A percentile compares a stretch with the other conserved stretches of the same genome.
Evolutionary conservation across 2,329 filamentous ascomycete species (phyloP).

Genomic region (Ascochyta pisi): DNA sequence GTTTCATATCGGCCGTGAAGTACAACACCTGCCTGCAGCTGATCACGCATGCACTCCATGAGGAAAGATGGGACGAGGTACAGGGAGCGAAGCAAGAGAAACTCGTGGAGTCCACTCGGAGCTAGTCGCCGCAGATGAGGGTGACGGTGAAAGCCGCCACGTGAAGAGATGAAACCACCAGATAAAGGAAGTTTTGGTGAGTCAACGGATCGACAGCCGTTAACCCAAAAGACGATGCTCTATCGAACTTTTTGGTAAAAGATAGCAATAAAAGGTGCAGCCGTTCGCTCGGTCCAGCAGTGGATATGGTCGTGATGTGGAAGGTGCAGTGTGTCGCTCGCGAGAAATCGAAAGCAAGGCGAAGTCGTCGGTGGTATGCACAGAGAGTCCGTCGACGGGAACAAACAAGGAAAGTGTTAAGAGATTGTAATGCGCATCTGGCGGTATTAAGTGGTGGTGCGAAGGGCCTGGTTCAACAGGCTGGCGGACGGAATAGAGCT

Average conservation of each 20-base stretch:
- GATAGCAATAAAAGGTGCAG: slow-evolving; percentile 45
- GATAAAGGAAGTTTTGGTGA: slow-evolving; percentile 40
- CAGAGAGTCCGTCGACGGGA: slow-evolving; percentile 48
- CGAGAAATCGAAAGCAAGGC: slow-evolving; percentile 34
- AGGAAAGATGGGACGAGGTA: slow-evolving; percentile 26
- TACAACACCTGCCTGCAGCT: slow-evolving; percentile 79
- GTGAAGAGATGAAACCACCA: slow-evolving; percentile 31
- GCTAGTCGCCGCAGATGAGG: slow-evolving; percentile 34
- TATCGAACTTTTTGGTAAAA: slow-evolving; percentile 48
- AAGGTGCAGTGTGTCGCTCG: slow-evolving; percentile 35
- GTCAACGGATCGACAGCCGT: slow-evolving; percentile 44
- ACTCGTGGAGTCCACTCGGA: slow-evolving; percentile 48
- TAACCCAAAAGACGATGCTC: slow-evolving; percentile 46
- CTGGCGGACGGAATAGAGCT: slow-evolving; percentile 31
- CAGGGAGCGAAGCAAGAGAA: slow-evolving; percentile 34
- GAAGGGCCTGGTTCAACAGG: slow-evolving; percentile 51
- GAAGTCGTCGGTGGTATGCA: slow-evolving; percentile 50
- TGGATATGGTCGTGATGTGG: slow-evolving; percentile 36
- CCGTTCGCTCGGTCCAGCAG: slow-evolving; percentile 7
- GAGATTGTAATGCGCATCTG: slow-evolving; percentile 55
- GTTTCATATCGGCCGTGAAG: slow-evolving; percentile 91
- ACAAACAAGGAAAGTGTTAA: slow-evolving; percentile 51
- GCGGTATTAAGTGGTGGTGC: slow-evolving; percentile 48
- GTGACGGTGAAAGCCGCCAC: slow-evolving; percentile 25
- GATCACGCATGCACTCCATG: slow-evolving; percentile 88